Evolutionary conservation across 148 eudicot species (phyloP).

Genomic region (Selenicereus undatus): DNA sequence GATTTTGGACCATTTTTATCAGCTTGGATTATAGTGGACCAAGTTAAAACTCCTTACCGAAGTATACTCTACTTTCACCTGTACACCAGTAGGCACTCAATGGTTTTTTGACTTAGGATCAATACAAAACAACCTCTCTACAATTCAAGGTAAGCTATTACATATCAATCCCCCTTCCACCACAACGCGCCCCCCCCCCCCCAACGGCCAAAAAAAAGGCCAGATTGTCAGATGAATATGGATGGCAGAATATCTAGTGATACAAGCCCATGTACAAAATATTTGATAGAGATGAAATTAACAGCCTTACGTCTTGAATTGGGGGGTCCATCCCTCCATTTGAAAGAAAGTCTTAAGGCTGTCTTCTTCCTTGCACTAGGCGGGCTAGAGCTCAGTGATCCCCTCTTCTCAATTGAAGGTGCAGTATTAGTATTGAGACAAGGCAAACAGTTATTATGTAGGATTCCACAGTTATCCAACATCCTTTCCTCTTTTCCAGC

Average conservation of each 20-base stretch:
- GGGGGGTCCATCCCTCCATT: constrained; percentile 78
- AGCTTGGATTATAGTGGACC: not conserved
- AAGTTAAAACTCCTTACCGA: not conserved
- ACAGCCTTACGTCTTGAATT: constrained; percentile 32
- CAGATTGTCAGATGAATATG: too few relatives aligned
- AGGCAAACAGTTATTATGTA: constrained; percentile 70
- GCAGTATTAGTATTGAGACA: constrained; percentile 64
- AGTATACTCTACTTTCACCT: not conserved
- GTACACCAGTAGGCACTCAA: not conserved
- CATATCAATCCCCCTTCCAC: too few relatives aligned
- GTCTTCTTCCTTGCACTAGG: constrained; percentile 63
- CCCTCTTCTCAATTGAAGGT: constrained; percentile 67
- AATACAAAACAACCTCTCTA: not conserved
- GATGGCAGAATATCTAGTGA: not conserved
- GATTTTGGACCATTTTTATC: not conserved
- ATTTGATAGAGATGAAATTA: not conserved
- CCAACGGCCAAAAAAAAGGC: too few relatives aligned
- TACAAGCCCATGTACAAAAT: not conserved
- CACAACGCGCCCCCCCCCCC: too few relatives aligned
- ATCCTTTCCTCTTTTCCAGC: constrained; percentile 45
- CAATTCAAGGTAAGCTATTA: not conserved
- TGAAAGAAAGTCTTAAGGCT: constrained; percentile 60
- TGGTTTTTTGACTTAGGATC: not conserved
- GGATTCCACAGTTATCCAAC: constrained; percentile 70
- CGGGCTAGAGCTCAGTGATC: constrained; percentile 63